Base-by-base conservation (phyloP, 371 early-diverging fungal species). In the Coemansia sp. region DNA sequence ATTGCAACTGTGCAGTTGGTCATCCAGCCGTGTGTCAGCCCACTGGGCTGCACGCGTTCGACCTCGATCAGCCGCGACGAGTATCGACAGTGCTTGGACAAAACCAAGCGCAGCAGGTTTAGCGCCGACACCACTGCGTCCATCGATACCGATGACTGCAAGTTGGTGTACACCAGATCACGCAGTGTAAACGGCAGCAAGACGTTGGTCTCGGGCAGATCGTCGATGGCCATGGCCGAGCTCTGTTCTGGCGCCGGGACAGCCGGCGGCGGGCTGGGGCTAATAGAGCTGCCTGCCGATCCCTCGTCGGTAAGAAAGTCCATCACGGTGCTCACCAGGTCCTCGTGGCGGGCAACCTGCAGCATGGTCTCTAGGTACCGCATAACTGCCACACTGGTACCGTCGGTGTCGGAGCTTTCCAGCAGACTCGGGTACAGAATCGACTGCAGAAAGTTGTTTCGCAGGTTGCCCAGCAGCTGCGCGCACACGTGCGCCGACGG, bases 371-470 rank as follows among this genome's bases (percentile, higher is more conserved):
- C 90, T 42, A 96, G 83, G 64, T 97, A 97, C 60, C 87, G 90
- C 60, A 97, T 87, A 2, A 90, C 89, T 0, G 95, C 91, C 0
- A 94, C 92, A 1, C 94, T 88, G 51, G 93, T 92, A 0, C 95
- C 95, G 69, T 97, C 95, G 12, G 85, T 85, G 71, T 97, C 98
- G 0, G 92, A 90, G 66, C 92, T 90, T 59, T 91, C 92, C 33
- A 88, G 72, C 56, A 95, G 82, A 33, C 92, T 89, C 6, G 95
- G 92, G 55, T 90, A 90, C 39, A 97, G 74, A 46, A 94, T 92
- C 43, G 89, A 89, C 60, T 90, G 90, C 51, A 97, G 77, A 75
- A 95, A 94, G 16, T 88, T 85, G 14, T 82, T 70, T 40, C 88
- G 86, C 64, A 95, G 78, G 40, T 84, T 85, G n/a, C 71, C 70